Evolutionary conservation across 2,329 filamentous ascomycete species (phyloP), one percentile per base, ranked within the genome.

Genomic region (Nemania sp.): DNA sequence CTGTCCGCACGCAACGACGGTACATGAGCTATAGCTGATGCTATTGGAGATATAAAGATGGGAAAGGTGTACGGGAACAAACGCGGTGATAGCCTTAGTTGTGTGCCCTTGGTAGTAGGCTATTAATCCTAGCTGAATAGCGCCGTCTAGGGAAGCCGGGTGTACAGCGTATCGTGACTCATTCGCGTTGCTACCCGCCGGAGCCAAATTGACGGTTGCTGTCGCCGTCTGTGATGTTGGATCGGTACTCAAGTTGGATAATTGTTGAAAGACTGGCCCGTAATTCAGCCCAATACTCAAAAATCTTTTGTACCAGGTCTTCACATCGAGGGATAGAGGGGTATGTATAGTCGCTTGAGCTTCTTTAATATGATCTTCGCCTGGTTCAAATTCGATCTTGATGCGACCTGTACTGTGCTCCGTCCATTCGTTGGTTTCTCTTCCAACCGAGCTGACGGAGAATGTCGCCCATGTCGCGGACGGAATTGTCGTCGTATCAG

Each of bases 151-250:
- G 2, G 72, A 45, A 3, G 73, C 56, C 11, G 74, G 74, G 26
- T 76, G 74, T 13, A 76, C 11, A 2, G 61, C 11, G 20, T 75
- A 75, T 1, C 13, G 43, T 0, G 72, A 74, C 32, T 75, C 73
- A 10, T 67, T 69, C 2, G 51, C 58, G 59, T 45, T 24, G 22
- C 41, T 32, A 5, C 20, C 24, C 4, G 56, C 49, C 11, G 47
- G 45, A 4, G 32, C 15, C 13, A 67, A 29, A 13, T 53, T 54
- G 6, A 73, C 22, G 7, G 41, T 61, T 1, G 73, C 72, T 4
- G 35, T 18, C 5, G 69, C 71, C 2, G 70, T 45, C 2, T 65
- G 64, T 10, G 29, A 13, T 18, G 22, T 27, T 5, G 68, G 66
- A 41, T 71, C 66, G 3, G 35, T 38, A 8, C 32, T 51, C 13